These are phyloP conservation scores for Boletus eberwhitei DNA, from an alignment of 768 basidiomycete genomes.

Conservation along the genomic window DNA sequence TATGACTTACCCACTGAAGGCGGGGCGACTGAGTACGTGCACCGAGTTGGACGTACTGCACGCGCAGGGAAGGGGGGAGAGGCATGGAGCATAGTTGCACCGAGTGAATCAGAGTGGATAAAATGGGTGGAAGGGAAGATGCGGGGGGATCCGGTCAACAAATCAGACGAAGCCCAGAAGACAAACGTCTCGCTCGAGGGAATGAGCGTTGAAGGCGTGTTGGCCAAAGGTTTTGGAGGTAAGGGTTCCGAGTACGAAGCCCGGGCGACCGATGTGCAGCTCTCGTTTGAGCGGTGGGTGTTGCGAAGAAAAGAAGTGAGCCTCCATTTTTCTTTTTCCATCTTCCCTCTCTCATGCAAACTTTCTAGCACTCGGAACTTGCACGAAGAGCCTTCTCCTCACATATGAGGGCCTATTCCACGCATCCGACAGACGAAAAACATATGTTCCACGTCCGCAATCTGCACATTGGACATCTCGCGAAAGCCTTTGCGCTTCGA, in stretches of 20 bases:
- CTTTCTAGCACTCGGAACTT: slow-evolving; percentile 62
- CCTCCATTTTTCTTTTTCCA: slow-evolving; percentile 4
- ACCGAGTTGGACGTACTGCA: slow-evolving; percentile 95
- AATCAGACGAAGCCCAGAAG: slow-evolving; percentile 30
- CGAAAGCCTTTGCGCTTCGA: slow-evolving; percentile 87
- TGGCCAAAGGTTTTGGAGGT: slow-evolving; percentile 84
- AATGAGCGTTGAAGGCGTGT: slow-evolving; percentile 63
- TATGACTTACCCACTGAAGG: slow-evolving; percentile 98
- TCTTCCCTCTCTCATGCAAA: slow-evolving; percentile 3
- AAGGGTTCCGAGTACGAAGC: slow-evolving; percentile 76
- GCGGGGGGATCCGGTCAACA: slow-evolving; percentile 45
- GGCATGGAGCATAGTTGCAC: slow-evolving; percentile 89
- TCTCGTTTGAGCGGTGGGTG: slow-evolving; percentile 95
- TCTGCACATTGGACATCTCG: slow-evolving; percentile 91
- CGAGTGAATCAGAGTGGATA: slow-evolving; percentile 87
- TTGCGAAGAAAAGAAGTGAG: slow-evolving; percentile 65
- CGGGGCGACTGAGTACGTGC: slow-evolving; percentile 93
- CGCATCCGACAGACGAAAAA: slow-evolving; percentile 93
- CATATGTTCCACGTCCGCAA: slow-evolving; percentile 95
- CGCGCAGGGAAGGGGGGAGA: slow-evolving; percentile 95
- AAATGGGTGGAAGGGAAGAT: slow-evolving; percentile 86
- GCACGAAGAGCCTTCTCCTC: slow-evolving; percentile 88
- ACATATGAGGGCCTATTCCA: slow-evolving; percentile 94
- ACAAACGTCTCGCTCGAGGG: slow-evolving; percentile 51
- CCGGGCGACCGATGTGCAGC: slow-evolving; percentile 92